phyloP scores from a whole-genome alignment of 164 flowering plant species.

The Piper betle region DNA sequence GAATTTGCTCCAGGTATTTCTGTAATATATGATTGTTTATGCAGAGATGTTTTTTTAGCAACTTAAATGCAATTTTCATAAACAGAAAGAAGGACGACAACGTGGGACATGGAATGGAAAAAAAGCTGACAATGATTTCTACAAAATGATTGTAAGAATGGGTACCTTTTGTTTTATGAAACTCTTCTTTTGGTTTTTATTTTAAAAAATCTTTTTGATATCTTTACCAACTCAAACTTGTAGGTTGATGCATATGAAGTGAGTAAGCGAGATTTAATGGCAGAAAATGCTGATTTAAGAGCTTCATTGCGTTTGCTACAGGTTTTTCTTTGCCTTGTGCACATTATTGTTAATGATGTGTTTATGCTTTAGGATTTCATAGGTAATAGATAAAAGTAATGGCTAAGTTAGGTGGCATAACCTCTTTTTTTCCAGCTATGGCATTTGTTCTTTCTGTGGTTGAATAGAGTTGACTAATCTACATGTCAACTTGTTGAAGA shows the following conservation, averaged over 20 bases:
- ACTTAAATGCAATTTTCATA: neutral
- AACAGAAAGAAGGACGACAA: conserved; percentile 98
- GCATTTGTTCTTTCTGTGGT: too few species aligned
- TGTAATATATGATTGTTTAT: neutral
- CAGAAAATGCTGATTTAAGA: conserved; percentile 84
- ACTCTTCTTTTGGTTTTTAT: too few species aligned
- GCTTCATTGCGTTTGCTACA: conserved; percentile 89
- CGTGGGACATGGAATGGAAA: conserved; percentile 99
- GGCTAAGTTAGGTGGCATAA: too few species aligned
- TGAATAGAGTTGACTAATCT: too few species aligned
- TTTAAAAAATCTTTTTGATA: neutral
- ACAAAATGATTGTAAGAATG: conserved; percentile 77
- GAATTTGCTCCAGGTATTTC: conserved; percentile 80
- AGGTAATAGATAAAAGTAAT: neutral
- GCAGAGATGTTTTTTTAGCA: too few species aligned
- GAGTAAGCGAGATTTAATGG: conserved; percentile 87
- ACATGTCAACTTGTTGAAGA: too few species aligned
- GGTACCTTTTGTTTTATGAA: neutral
- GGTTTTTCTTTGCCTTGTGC: conserved; percentile 20
- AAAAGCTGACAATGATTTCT: conserved; percentile 90
- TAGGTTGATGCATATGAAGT: conserved; percentile 92
- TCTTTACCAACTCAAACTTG: neutral
- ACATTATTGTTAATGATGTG: too few species aligned
- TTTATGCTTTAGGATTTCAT: neutral
- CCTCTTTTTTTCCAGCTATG: too few species aligned